phyloP scores from a whole-genome alignment of 164 flowering plant genomes.

The Nymphaea thermarum region DNA sequence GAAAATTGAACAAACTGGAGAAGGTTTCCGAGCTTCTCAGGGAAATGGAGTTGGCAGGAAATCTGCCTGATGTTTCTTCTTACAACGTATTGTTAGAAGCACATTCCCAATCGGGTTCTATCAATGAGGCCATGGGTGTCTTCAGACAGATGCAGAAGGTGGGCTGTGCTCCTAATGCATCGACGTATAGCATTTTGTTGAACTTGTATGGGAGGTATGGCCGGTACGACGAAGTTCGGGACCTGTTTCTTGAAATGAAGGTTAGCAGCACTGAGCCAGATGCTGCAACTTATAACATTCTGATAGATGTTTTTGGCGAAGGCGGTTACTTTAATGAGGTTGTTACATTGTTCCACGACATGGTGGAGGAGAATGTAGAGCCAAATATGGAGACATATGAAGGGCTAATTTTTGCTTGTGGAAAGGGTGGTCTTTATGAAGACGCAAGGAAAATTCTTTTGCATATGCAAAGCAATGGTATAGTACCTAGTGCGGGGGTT shows the following conservation, averaged over 20 bases:
- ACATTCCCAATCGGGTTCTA: constrained; percentile 47
- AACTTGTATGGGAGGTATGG: constrained; percentile 73
- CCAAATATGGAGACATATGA: constrained; percentile 95
- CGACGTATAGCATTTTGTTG: constrained; percentile 73
- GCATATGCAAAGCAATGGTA: constrained; percentile 57
- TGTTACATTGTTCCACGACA: constrained; percentile 89
- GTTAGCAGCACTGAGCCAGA: constrained; percentile 83
- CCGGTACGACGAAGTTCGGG: constrained; percentile 77
- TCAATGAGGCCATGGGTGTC: constrained; percentile 69
- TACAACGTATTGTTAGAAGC: constrained; percentile 87
- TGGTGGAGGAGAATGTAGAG: constrained; percentile 91
- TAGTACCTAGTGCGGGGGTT: constrained; percentile 77
- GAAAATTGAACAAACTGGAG: constrained; percentile 50
- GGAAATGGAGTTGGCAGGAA: constrained; percentile 76
- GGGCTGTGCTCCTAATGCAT: constrained; percentile 72
- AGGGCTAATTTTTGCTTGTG: constrained; percentile 81
- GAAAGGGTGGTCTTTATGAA: constrained; percentile 89
- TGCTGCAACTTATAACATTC: constrained; percentile 73
- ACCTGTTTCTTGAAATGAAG: constrained; percentile 92
- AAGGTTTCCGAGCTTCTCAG: constrained; percentile 60
- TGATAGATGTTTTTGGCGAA: constrained; percentile 79
- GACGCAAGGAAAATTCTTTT: constrained; percentile 62
- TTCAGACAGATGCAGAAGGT: constrained; percentile 86
- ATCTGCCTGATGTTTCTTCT: constrained; percentile 58
- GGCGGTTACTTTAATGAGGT: constrained; percentile 98